These are phyloP conservation scores for Cladosporium phlei DNA, from an alignment of 2,329 filamentous ascomycete genomes.

Conservation along the genomic window DNA sequence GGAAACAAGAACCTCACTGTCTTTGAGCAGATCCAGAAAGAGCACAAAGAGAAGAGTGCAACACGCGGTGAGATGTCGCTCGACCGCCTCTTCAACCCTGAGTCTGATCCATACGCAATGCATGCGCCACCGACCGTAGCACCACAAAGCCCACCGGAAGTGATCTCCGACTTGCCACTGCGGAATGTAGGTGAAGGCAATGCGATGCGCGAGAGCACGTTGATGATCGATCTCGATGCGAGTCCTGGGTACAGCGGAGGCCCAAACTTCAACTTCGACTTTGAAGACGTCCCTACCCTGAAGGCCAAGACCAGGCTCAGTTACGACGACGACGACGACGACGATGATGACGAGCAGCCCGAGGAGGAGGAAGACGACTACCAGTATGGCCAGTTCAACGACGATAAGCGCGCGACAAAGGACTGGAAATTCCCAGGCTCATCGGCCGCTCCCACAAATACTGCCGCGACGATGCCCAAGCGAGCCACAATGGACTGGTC, in stretches of 20 bases:
- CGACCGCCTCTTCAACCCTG: slow-evolving; percentile 54
- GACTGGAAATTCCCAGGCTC: slow-evolving; percentile 51
- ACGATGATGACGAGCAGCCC: slow-evolving; percentile 28
- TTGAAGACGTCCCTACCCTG: slow-evolving; percentile 51
- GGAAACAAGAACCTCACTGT: slow-evolving; percentile 19
- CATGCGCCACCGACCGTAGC: slow-evolving; percentile 46
- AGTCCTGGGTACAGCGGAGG: slow-evolving; percentile 47
- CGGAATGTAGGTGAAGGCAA: slow-evolving; percentile 36
- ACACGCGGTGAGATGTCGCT: slow-evolving; percentile 53
- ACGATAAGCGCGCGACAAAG: slow-evolving; percentile 41
- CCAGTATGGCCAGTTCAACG: slow-evolving; percentile 30
- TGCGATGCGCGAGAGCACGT: slow-evolving; percentile 46
- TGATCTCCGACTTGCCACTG: slow-evolving; percentile 53
- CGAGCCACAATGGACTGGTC: slow-evolving; percentile 45
- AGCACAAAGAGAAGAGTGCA: slow-evolving; percentile 54
- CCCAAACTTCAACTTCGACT: slow-evolving; percentile 42
- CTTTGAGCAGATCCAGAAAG: slow-evolving; percentile 38
- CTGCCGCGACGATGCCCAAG: slow-evolving; percentile 32
- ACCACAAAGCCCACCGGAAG: slow-evolving; percentile 35
- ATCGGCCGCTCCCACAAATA: slow-evolving; percentile 36
- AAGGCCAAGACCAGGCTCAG: slow-evolving; percentile 42
- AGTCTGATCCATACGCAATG: slow-evolving; percentile 54
- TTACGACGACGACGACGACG: slow-evolving; percentile 16
- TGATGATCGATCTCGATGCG: slow-evolving; percentile 56
- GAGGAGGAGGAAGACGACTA: slow-evolving; percentile 38